Evolutionary conservation across 208 protist genomes (phyloP).

Genomic region (Trypanosomatidae sp.): DNA sequence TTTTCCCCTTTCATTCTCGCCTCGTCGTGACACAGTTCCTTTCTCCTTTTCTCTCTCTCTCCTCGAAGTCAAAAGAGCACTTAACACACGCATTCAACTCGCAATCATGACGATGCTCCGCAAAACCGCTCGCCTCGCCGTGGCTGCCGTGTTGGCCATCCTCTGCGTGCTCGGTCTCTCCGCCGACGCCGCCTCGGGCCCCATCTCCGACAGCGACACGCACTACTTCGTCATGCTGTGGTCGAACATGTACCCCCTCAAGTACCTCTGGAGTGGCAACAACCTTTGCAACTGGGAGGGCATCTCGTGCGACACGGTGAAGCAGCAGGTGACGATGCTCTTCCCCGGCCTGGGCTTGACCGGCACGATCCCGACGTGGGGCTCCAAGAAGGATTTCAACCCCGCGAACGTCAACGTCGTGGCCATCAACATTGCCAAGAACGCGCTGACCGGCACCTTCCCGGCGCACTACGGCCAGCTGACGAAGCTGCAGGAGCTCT

Average conservation of each 20-base stretch:
- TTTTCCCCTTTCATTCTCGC: too few relatives aligned
- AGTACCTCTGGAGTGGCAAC: constrained; percentile 37
- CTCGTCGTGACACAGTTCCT: too few relatives aligned
- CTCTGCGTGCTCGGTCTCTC: constrained; percentile 4
- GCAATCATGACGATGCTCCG: background rate
- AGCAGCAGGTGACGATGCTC: constrained; percentile 23
- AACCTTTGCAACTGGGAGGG: constrained; percentile 44
- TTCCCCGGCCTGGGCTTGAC: constrained; percentile 24
- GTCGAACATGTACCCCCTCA: constrained; percentile 21
- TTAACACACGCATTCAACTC: too few relatives aligned
- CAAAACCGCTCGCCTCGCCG: background rate
- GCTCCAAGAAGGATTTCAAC: constrained; percentile 14
- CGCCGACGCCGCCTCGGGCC: background rate
- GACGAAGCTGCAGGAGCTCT: constrained; percentile 24
- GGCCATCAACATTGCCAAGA: constrained; percentile 29
- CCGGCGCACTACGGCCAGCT: constrained; percentile 29
- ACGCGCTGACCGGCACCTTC: constrained; percentile 30
- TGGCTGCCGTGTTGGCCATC: constrained; percentile 1
- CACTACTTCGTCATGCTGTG: constrained; percentile 31
- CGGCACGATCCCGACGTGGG: constrained; percentile 25
- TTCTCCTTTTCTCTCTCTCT: too few relatives aligned
- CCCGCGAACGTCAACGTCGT: constrained; percentile 22
- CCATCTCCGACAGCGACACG: constrained; percentile 26
- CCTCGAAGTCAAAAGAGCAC: too few relatives aligned
- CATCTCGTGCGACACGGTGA: constrained; percentile 32